phyloP scores from a whole-genome alignment of 805 yeast species.

The Cyberlindnera meyerae region DNA sequence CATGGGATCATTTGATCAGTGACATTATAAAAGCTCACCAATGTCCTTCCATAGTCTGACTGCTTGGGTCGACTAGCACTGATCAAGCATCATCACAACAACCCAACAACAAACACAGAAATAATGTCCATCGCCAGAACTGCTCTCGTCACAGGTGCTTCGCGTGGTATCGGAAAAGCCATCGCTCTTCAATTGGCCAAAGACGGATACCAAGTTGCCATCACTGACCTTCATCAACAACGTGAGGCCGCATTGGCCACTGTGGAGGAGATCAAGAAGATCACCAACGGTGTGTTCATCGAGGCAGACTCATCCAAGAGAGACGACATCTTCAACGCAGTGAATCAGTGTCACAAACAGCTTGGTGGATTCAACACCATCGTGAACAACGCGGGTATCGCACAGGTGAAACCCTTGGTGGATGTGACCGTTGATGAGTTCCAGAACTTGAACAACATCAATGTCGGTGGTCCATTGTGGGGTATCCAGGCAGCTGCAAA shows the following conservation, averaged over 20 bases:
- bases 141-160: slow-evolving; percentile 85
- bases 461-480: slow-evolving; percentile 30
- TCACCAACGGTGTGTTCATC: slow-evolving; percentile 22
- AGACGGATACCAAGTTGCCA: slow-evolving; percentile 49
- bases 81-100: no score
- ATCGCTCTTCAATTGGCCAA: slow-evolving; percentile 73
- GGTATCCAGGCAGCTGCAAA: slow-evolving; percentile 32
- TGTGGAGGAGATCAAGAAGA: slow-evolving; percentile 19
- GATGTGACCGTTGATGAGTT: slow-evolving; percentile 28
- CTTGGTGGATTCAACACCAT: slow-evolving; percentile 33
- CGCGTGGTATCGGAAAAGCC: slow-evolving; percentile 87
- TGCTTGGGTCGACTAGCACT: no score
- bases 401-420: slow-evolving; percentile 25
- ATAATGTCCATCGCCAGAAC: slow-evolving; percentile 14
- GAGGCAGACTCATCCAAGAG: slow-evolving; percentile 25
- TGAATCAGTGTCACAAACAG: slow-evolving; percentile 25
- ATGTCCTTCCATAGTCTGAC: no score
- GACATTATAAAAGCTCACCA: no score
- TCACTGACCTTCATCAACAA: slow-evolving; percentile 26
- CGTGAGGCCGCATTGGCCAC: slow-evolving; percentile 20
- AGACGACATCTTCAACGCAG: slow-evolving; percentile 25
- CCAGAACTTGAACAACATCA: slow-evolving; percentile 23
- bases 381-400: slow-evolving; percentile 35
- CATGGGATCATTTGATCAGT: no score
- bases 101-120: not conserved